Evolutionary conservation across 768 basidiomycete species (phyloP), one percentile per base, ranked within the genome.

Genomic region (Daedalea quercina): DNA sequence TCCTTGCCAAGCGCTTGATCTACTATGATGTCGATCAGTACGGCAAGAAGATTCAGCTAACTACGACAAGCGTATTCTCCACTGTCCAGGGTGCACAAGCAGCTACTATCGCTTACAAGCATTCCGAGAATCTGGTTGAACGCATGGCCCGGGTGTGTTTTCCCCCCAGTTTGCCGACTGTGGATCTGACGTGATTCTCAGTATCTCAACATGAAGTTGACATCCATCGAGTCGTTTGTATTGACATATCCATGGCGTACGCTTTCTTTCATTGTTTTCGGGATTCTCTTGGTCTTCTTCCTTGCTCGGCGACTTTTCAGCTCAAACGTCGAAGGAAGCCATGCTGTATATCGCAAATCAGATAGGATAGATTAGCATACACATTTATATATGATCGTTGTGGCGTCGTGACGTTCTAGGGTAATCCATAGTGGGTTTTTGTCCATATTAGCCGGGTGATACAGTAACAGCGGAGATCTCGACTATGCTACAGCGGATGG

Each of bases 91-190:
- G 80, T 15, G 79, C 84, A 8, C 73, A 79, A 0, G 68, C 70
- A 24, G 81, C 79, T 0, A 71, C 70, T 1, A 64, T 84, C 0
- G 41, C 59, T 3, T 73, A 76, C 57, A 83, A 79, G 60, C 69
- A 89, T 53, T 91, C 90, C 0, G 87, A 87, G 60, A 89, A 82
- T 60, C 35, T 76, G 3, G 61, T 89, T 13, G 89, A 92, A 65
- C 76, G 90, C 34, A 55, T 78, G 9, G 81, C 83, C 0, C 69
- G 83, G 54, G 87, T 88, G 65, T 20, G 76, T 70, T 7, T 19
- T 40, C 15, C 37, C 7, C 19, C 42, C 22, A 46, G n/a, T 12
- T 47, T 3, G 28, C 51, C 3, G 47, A 23, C 8, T 24, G 12
- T 13, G 12, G 17, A 28, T 17, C 37, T 22, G 9, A n/a, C 25